A percentile compares a stretch with the other conserved stretches of the same genome.
These are phyloP conservation scores for Trypanosoma scelopori DNA, from an alignment of 208 protist genomes.

Conservation along the genomic window DNA sequence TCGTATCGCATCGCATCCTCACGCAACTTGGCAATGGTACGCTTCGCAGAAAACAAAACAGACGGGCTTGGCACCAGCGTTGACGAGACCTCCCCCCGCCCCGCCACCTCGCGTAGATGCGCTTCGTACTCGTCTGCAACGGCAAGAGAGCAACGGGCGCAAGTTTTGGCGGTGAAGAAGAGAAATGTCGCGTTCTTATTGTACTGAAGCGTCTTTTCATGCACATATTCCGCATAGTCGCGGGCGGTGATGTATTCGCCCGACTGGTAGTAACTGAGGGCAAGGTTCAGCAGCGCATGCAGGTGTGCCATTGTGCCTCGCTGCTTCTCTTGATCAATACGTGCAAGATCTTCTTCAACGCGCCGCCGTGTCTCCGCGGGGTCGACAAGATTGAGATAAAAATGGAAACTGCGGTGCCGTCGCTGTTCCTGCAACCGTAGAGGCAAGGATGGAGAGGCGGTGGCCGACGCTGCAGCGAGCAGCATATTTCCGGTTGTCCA, in stretches of 20 bases:
- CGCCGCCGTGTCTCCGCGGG: conserved; percentile 66
- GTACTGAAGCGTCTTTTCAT: conserved; percentile 45
- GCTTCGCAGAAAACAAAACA: conserved; percentile 53
- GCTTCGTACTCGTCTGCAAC: conserved; percentile 63
- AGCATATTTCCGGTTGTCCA: too few relatives aligned
- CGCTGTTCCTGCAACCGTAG: conserved; percentile 10
- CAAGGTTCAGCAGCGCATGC: conserved; percentile 70
- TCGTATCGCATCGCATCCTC: conserved; percentile 64
- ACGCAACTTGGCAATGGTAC: conserved; percentile 68
- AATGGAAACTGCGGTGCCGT: conserved; percentile 56
- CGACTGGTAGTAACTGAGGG: conserved; percentile 64
- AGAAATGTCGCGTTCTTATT: conserved; percentile 55
- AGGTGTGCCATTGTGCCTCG: conserved; percentile 58
- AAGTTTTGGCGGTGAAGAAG: conserved; percentile 77
- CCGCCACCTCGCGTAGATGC: conserved; percentile 41
- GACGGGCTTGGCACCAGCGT: conserved; percentile 50
- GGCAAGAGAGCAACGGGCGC: conserved; percentile 37
- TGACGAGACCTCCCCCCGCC: conserved; percentile 28
- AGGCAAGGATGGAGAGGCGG: not conserved
- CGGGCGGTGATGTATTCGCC: conserved; percentile 60
- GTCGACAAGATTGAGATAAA: conserved; percentile 81
- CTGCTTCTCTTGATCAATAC: conserved; percentile 48
- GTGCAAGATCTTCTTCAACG: conserved; percentile 55
- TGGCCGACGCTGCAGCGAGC: not conserved
- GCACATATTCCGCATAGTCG: conserved; percentile 53